Evolutionary conservation across 2,329 filamentous ascomycete species (phyloP), one percentile per base, ranked within the genome.

Genomic region (Plenodomus lindquistii): DNA sequence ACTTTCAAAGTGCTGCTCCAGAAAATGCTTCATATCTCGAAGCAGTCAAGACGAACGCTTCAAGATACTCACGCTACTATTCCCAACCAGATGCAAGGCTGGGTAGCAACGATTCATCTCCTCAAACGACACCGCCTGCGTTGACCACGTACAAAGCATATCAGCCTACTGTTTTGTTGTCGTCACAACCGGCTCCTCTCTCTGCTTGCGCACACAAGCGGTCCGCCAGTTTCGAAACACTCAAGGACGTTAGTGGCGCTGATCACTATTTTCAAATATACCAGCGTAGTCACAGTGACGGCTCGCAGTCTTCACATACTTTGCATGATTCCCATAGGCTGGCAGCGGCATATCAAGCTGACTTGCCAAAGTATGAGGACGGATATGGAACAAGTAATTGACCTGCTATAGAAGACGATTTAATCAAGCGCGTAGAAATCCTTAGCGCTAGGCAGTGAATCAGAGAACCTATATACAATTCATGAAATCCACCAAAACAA

Each of bases 281-380:
- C 43, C 50, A 52, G 21, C 55, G 56, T 4, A 15, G 15, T 31
- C 27, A 13, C 4, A 15, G 11, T 15, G 9, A 31, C 27, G 6
- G 15, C 6, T 15, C 27, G 15, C 27, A 31, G 6, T 11, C 27
- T 24, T 24, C 22, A 24, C 49, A 46, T 38, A 42, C 42, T 9
- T 58, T 53, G 18, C 50, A 59, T 13, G 62, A 64, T 36, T 56
- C 59, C 2, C 48, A 35, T 8, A 54, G 57, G 29, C 34, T 67
- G 31, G 66, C 66, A 1, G 42, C 36, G 40, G 63, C 67, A 47
- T 69, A 69, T 37, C 60, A 54, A 34, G 40, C 50, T 13, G 59
- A 58, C 15, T 42, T 69, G 15, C 57, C 62, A 1, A 31, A 42
- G 0, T 65, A 54, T 40, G 62, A 52, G n/a, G 20, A 55, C 0